These are phyloP conservation scores for Puccinia horiana DNA, from an alignment of 1,284 basidiomycete genomes.

Conservation along the genomic window DNA sequence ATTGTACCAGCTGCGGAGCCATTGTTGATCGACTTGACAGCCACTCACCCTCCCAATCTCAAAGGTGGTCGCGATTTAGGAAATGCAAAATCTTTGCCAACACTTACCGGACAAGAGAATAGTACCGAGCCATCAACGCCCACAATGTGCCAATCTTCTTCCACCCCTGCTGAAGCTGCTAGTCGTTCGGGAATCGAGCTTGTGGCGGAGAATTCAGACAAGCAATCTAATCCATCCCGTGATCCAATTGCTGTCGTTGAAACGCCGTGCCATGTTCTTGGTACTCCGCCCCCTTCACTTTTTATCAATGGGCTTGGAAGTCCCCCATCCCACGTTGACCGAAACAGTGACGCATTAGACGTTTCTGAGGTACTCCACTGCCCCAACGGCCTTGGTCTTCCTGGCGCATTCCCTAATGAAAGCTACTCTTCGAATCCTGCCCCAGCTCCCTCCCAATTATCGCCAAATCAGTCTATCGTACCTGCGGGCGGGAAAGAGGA, in stretches of 20 bases:
- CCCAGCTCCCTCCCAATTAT: not conserved
- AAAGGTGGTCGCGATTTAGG: not conserved
- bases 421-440: not conserved
- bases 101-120: not conserved
- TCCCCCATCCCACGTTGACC: not conserved
- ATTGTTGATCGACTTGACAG: not conserved
- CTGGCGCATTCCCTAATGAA: conserved; percentile 24
- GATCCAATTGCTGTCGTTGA: not conserved
- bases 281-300: not conserved
- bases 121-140: not conserved
- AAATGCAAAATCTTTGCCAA: not conserved
- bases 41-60: not conserved
- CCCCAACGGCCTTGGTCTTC: not conserved
- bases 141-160: not conserved
- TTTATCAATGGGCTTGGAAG: not conserved
- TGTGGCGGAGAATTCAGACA: not conserved
- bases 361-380: not conserved
- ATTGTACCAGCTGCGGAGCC: not conserved
- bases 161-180: not conserved
- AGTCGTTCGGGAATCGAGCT: no score
- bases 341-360: not conserved
- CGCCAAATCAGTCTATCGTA: not conserved
- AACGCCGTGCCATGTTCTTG: not conserved
- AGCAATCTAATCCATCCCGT: not conserved
- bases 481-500: not conserved